These are phyloP conservation scores for Phaseolus lunatus DNA, from an alignment of 306 rosid species.

Conservation along the genomic window DNA sequence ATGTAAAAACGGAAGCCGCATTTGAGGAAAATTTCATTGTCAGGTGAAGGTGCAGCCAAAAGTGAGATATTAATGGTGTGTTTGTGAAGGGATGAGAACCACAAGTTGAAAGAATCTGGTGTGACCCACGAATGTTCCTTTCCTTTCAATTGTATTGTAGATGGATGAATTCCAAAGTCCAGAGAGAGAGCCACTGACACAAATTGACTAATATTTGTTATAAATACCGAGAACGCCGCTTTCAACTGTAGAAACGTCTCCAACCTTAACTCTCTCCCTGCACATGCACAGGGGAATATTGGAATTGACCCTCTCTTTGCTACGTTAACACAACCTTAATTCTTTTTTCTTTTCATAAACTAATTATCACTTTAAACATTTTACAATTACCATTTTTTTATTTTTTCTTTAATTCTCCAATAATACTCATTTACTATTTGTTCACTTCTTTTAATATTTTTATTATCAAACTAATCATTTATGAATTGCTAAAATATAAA, in stretches of 20 bases:
- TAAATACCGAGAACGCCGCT: slow-evolving; percentile 45
- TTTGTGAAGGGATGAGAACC: slow-evolving; percentile 25
- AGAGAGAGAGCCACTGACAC: slow-evolving; percentile 19
- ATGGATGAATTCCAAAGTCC: slow-evolving; percentile 27
- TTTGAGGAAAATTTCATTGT: slow-evolving; percentile 23
- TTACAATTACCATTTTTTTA: no score
- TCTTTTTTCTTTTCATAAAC: no score
- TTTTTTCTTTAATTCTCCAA: no score
- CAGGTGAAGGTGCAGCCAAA: slow-evolving; percentile 15
- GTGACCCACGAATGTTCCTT: slow-evolving; percentile 35
- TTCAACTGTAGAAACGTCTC: slow-evolving; percentile 47
- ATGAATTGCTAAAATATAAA: no score
- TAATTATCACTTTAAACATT: no score
- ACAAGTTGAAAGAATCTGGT: slow-evolving; percentile 41
- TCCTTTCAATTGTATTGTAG: no score
- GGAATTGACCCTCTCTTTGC: slow-evolving; percentile 23
- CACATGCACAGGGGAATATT: slow-evolving; percentile 42
- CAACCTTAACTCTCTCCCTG: slow-evolving; percentile 14
- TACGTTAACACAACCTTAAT: not conserved
- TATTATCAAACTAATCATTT: no score
- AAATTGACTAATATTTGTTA: slow-evolving; percentile 40
- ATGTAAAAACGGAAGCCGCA: slow-evolving; percentile 28
- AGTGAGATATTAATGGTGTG: slow-evolving; percentile 37
- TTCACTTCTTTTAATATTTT: no score
- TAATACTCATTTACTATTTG: no score